phyloP scores from a whole-genome alignment of 805 yeast species.

The Metschnikowia henanensis region DNA sequence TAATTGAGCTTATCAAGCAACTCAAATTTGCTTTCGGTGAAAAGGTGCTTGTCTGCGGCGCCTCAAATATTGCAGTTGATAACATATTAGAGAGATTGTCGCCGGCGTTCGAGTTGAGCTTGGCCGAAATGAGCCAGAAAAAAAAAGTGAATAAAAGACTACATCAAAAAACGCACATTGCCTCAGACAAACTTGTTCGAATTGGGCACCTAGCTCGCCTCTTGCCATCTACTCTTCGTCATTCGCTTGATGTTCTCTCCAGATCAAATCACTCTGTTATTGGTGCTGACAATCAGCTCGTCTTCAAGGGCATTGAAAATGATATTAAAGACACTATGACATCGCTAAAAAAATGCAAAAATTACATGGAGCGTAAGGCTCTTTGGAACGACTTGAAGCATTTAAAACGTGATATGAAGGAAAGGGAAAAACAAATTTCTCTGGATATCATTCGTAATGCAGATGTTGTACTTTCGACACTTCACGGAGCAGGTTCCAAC shows the following conservation, averaged over 20 bases:
- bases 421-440: slow-evolving; percentile 64
- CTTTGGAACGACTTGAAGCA: slow-evolving; percentile 69
- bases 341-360: slow-evolving; percentile 58
- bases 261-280: slow-evolving; percentile 54
- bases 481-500: slow-evolving; percentile 84
- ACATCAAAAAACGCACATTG: slow-evolving; percentile 25
- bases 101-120: slow-evolving; percentile 21
- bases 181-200: slow-evolving; percentile 55
- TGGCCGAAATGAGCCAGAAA: not conserved
- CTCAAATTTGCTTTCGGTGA: slow-evolving; percentile 45
- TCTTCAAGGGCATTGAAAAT: slow-evolving; percentile 63
- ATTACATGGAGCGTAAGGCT: slow-evolving; percentile 61
- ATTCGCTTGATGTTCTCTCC: slow-evolving; percentile 74
- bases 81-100: slow-evolving; percentile 79
- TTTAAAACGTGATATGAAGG: slow-evolving; percentile 66
- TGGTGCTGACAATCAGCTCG: slow-evolving; percentile 30
- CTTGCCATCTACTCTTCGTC: slow-evolving; percentile 56
- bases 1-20: slow-evolving; percentile 80
- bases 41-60: slow-evolving; percentile 85
- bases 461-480: slow-evolving; percentile 74
- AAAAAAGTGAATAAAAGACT: slow-evolving; percentile 12
- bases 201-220: slow-evolving; percentile 95
- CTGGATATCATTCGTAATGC: slow-evolving; percentile 58
- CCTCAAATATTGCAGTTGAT: slow-evolving; percentile 91
- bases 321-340: slow-evolving; percentile 68